Evolutionary conservation across 2,329 filamentous ascomycete genomes (phyloP), one percentile per base, ranked within the genome.

Genomic region (Fusarium virguliforme): DNA sequence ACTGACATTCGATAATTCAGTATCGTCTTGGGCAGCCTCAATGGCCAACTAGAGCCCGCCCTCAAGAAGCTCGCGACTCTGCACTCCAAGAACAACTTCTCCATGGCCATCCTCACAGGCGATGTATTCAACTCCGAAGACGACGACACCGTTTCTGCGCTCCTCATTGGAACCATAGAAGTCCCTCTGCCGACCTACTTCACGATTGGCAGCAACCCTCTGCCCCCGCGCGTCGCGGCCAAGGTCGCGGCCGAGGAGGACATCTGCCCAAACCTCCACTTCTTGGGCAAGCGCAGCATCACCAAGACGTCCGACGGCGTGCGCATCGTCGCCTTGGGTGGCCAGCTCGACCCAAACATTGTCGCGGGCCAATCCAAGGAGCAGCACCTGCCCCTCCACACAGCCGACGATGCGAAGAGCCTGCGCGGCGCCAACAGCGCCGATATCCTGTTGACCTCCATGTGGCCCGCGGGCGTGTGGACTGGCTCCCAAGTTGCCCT

Each of bases 111-210:
- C 61, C 84, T 97, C 34, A 89, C 90, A 9, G 96, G 96, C 60
- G 92, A 98, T 77, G 85, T 98, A 7, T 98, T 98, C 77, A 84
- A 87, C 18, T 82, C 86, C 46, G 82, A 85, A 1, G 85, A 90
- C 50, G 85, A 90, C 41, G 85, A 88, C 12, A 79, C 82, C 9
- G 81, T 96, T 6, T 82, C 85, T 10, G 86, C 88, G 9, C 86
- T 99, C 4, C 81, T 98, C 1, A 82, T 88, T 28, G 94, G 94
- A n/a, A 85, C 88, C 10, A 90, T 97, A 58, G 78, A 85, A 24
- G 85, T 98, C 5, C 91, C 95, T 4, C 83, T 98, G 1, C 91
- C 95, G 1, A 97, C 92, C 8, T 99, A 99, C 83, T 99, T 98
- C 79, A 94, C 93, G 3, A 86, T 97, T 66, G 94, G 93, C 73